phyloP scores from a whole-genome alignment of 257 asterid species.

The Linaria vulgaris region DNA sequence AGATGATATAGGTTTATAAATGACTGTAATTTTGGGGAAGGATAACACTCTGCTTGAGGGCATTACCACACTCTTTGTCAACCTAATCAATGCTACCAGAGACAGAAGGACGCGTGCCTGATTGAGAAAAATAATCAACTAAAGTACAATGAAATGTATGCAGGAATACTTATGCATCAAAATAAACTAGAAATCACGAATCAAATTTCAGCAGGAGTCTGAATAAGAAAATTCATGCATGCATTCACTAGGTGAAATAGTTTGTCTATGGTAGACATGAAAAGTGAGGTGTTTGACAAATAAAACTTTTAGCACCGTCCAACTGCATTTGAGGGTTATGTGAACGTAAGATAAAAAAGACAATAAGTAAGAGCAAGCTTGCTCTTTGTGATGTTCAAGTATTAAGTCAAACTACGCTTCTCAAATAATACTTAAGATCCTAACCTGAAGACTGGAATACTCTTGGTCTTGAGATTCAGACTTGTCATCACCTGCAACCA shows the following conservation, averaged over 20 bases:
- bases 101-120: background rate
- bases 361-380: constrained; percentile 13
- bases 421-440: constrained; percentile 26
- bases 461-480: constrained; percentile 35
- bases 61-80: background rate
- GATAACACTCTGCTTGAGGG: background rate
- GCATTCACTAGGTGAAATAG: background rate
- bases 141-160: background rate
- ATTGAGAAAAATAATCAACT: constrained; percentile 8
- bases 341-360: constrained; percentile 20
- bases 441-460: constrained; percentile 47
- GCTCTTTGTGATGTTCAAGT: background rate
- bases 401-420: background rate
- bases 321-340: constrained; percentile 9
- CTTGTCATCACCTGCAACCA: constrained; percentile 21
- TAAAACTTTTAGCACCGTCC: constrained; percentile 2
- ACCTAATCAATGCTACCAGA: constrained; percentile 2
- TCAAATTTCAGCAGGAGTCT: background rate
- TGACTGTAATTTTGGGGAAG: background rate
- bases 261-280: background rate
- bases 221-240: constrained; percentile 9
- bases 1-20: background rate
- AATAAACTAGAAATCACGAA: background rate
- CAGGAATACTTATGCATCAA: background rate
- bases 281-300: background rate